Evolutionary conservation across 1,139 yeast genomes (phyloP).

Genomic region (Blastobotrys aristatus): DNA sequence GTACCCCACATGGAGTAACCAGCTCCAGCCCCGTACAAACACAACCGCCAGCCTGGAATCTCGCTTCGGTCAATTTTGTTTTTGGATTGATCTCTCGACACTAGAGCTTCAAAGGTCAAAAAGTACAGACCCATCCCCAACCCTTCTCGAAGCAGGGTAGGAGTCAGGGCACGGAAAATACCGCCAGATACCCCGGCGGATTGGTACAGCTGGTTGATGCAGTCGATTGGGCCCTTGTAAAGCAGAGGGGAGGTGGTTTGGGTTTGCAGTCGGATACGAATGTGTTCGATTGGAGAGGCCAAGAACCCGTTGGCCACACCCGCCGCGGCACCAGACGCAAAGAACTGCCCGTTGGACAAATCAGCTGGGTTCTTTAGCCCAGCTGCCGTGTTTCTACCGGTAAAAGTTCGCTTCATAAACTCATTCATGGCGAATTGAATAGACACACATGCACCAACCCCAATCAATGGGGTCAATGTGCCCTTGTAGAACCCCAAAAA

Average conservation of each 20-base stretch:
- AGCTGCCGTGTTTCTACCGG: slow-evolving; percentile 38
- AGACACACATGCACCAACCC: slow-evolving; percentile 91
- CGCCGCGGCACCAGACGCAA: slow-evolving; percentile 78
- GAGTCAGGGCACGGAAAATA: slow-evolving; percentile 69
- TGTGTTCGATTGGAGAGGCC: slow-evolving; percentile 90
- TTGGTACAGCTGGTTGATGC: slow-evolving; percentile 55
- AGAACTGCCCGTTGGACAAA: slow-evolving; percentile 53
- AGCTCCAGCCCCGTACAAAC: slow-evolving; percentile 76
- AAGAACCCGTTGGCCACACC: slow-evolving; percentile 84
- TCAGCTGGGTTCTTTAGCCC: slow-evolving; percentile 35
- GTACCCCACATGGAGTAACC: slow-evolving; percentile 84
- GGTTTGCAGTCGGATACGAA: slow-evolving; percentile 85
- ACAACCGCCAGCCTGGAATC: slow-evolving; percentile 80
- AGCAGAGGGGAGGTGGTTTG: slow-evolving; percentile 48
- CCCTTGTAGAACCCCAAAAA: slow-evolving; percentile 82
- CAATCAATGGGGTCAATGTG: slow-evolving; percentile 77
- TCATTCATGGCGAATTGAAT: slow-evolving; percentile 89
- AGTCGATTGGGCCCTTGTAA: slow-evolving; percentile 77
- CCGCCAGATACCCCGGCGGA: slow-evolving; percentile 51
- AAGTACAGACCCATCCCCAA: slow-evolving; percentile 88
- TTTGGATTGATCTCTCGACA: slow-evolving; percentile 52
- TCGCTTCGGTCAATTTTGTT: slow-evolving; percentile 51
- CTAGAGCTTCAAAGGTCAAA: slow-evolving; percentile 80
- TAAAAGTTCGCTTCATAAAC: slow-evolving; percentile 77
- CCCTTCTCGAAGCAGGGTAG: slow-evolving; percentile 78